A percentile compares a stretch with the other conserved stretches of the same genome.
phyloP scores from a whole-genome alignment of 1,284 basidiomycete species.

The Porogramme epimiltina region DNA sequence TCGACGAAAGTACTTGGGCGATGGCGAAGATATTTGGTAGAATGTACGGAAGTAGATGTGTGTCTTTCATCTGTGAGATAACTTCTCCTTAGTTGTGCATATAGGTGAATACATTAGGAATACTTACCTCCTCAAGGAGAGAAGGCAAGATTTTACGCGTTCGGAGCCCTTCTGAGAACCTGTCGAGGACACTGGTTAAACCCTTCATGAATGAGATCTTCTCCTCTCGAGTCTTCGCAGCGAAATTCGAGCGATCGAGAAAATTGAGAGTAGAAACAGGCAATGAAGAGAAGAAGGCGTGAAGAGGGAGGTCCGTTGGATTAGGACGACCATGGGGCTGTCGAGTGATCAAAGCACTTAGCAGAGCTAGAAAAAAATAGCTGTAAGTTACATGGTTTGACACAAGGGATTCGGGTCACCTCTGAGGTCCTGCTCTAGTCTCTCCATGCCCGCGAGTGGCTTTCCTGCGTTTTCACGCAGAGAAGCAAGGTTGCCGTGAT shows the following conservation, averaged over 20 bases:
- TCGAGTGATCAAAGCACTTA: constrained; percentile 80
- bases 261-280: constrained; percentile 97
- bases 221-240: constrained; percentile 91
- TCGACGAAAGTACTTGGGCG: constrained; percentile 72
- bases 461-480: constrained; percentile 82
- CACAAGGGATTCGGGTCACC: constrained; percentile 38
- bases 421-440: constrained; percentile 70
- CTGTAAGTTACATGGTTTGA: neutral
- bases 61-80: constrained; percentile 89
- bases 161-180: constrained; percentile 87
- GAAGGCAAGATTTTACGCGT: constrained; percentile 93
- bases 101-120: neutral
- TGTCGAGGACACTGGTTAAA: constrained; percentile 78
- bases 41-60: constrained; percentile 89
- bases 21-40: constrained; percentile 98
- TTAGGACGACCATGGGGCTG: constrained; percentile 74
- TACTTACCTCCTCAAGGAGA: constrained; percentile 88
- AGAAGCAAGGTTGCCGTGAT: constrained; percentile 80
- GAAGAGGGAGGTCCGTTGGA: constrained; percentile 77
- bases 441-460: constrained; percentile 58
- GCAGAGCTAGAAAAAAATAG: constrained; percentile 65
- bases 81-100: too few relatives aligned
- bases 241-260: constrained; percentile 93
- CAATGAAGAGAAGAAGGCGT: constrained; percentile 94
- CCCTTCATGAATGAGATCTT: constrained; percentile 97